Conservation (phyloP, 2,329 filamentous ascomycete genomes). For the Ceratocystis eucalypticola region DNA sequence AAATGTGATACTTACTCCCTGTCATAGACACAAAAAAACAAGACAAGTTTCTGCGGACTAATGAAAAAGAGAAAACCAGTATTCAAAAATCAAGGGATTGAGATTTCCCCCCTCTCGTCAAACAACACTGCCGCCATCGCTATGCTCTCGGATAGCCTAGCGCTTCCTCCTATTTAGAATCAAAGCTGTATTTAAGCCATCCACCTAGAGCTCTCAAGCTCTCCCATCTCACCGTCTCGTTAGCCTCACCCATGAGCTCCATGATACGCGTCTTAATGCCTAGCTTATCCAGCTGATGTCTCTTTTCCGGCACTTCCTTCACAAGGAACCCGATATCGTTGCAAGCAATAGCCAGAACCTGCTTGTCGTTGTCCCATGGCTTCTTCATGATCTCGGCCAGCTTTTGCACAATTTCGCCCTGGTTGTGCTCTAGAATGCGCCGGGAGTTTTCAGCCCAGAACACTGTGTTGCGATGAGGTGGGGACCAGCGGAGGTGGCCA, state of each 20-base stretch:
- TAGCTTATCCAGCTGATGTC: constrained; percentile 64
- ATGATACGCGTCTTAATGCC: constrained; percentile 79
- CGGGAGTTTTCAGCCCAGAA: constrained; percentile 91
- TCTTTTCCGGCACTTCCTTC: constrained; percentile 75
- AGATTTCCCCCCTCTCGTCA: background rate
- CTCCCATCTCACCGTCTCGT: constrained; percentile 86
- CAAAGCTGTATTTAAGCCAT: constrained; percentile 53
- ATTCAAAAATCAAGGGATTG: background rate
- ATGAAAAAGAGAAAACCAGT: constrained; percentile 4
- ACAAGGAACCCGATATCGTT: constrained; percentile 85
- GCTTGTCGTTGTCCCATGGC: constrained; percentile 66
- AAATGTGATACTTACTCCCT: background rate
- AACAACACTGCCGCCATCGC: background rate
- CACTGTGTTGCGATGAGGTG: constrained; percentile 69
- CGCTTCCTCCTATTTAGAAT: constrained; percentile 25
- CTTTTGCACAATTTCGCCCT: constrained; percentile 64
- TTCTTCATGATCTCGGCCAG: constrained; percentile 69
- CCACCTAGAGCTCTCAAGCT: constrained; percentile 66
- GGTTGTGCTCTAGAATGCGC: constrained; percentile 70
- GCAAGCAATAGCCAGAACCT: constrained; percentile 82
- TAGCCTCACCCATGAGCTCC: constrained; percentile 81
- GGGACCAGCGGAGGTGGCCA: constrained; percentile 84
- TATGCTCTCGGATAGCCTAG: background rate
- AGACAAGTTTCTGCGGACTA: background rate
- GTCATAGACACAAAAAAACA: background rate